Base-by-base conservation (phyloP, 2,329 filamentous ascomycete genomes). In the Fusarium sp. region DNA sequence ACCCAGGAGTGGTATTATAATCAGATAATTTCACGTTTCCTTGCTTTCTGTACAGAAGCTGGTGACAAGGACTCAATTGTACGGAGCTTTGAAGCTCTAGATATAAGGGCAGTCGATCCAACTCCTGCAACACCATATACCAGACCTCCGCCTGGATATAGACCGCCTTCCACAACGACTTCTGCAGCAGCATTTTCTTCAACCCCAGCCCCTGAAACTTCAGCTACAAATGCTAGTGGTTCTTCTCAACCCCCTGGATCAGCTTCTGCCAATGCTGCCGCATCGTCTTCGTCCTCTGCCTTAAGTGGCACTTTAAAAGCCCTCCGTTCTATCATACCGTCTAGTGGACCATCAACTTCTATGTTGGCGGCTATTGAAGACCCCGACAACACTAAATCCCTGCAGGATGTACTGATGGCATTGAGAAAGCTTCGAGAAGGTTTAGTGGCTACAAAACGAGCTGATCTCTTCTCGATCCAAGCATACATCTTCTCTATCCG, bases 401-500 rank as follows among this genome's bases (percentile, higher is more conserved):
- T 97, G 36, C 88, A 91, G 4, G 89, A 88, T 22, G 90, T 98
- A 58, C 86, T 98, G 59, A 88, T 93, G 76, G 93, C 95, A 5
- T 91, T 98, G 79, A 91, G 96, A 70, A 98, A 98, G 80, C 89
- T 99, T 36, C 91, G 96, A 62, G 96, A 99, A 84, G 94, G 92
- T 33, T 91, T 98, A 50, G 89, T 97, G 5, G 93, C 93, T 15
- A 91, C 92, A 12, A 89, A 90, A 57, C 90, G 94, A 22, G 85
- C 86, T 41, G 93, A 97, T 78, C 86, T 89, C 58, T 99, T 99
- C 81, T 91, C 95, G 3, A 90, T 93, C 22, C 91, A 94, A 75
- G 93, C 91, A 20, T 97, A 98, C 82, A 90, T 97, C 70, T 98
- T 98, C 85, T 94, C 93, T 76, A 93, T 97, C 76, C 92, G 95